Base-by-base conservation (phyloP, 2,329 filamentous ascomycete species). In the Monosporascus sp. region DNA sequence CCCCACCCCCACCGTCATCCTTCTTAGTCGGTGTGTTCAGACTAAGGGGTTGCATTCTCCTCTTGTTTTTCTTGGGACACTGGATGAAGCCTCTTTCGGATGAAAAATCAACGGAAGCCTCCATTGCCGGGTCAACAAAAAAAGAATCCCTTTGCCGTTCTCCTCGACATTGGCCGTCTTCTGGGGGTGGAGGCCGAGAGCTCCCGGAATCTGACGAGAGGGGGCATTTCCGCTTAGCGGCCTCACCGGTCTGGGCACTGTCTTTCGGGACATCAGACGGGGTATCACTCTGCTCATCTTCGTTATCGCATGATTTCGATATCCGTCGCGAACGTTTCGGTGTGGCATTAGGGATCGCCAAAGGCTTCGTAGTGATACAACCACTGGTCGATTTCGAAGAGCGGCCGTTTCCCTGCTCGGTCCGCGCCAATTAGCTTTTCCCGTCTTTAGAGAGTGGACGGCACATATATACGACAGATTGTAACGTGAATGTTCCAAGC, bases 61-160 rank as follows among this genome's bases (percentile, higher is more conserved):
- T 59, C 46, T 61, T 62, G 67, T 78, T 83, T 66, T 80, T 81
- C 58, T 79, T 77, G 2, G 71, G 76, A 38, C 74, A 76, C 62
- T 85, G 77, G 49, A 74, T 73, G 69, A 76, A 82, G 48, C 75
- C 79, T 42, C 80, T 73, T 50, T 77, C 69, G 25, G 76, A 80
- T 22, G 73, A 72, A 53, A 88, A 81, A 62, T 89, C 84, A 49
- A 89, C 70, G 31, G 72, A 68, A 20, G 71, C 63, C 39, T 70
- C 65, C 60, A 71, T 68, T 38, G 65, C 70, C n/a, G 76, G 77
- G 57, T 81, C 76, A 41, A 58, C 57, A 36, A 83, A 69, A 6
- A 81, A 60, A 18, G 56, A 56, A 45, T 63, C 56, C 41, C 54
- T 53, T 41, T 42, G 60, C 68, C 66, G 56, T 69, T 61, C 25